Percentiles rank a stretch among this genome's conserved stretches.
These are phyloP conservation scores for Paracamarosporium sp. DNA, from an alignment of 2,329 filamentous ascomycete species.

Conservation along the genomic window DNA sequence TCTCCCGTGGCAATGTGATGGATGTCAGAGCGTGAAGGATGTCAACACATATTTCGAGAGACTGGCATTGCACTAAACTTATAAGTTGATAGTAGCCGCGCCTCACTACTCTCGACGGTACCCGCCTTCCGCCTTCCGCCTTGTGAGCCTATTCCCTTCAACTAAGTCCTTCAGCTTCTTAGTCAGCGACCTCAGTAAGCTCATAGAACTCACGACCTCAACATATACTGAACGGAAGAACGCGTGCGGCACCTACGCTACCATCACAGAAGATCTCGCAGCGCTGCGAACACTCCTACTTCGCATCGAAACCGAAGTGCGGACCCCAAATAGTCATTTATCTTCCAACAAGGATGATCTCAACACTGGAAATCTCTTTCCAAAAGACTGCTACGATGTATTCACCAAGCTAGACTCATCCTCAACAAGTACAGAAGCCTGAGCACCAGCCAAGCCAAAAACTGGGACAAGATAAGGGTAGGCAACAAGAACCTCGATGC, in stretches of 20 bases:
- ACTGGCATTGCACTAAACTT: too few species aligned
- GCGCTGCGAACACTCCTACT: not conserved
- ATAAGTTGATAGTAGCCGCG: too few species aligned
- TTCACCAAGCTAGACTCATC: not conserved
- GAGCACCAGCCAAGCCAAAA: not conserved
- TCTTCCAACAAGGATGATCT: not conserved
- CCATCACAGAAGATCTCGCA: not conserved
- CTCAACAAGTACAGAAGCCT: conserved; percentile 7
- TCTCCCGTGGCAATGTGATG: too few species aligned
- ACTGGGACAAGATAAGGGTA: conserved; percentile 8
- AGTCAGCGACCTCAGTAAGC: not conserved
- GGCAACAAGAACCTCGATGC: conserved; percentile 1
- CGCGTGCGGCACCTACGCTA: conserved; percentile 5
- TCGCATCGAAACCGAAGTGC: conserved; percentile 2
- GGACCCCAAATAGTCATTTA: conserved; percentile 2
- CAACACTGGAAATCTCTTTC: not conserved
- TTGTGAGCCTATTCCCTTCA: too few species aligned
- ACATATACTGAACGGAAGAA: conserved; percentile 7
- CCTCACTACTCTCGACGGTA: too few species aligned
- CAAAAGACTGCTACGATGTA: not conserved
- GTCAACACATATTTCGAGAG: too few species aligned
- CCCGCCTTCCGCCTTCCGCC: too few species aligned
- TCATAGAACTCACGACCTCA: not conserved
- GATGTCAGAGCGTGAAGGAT: too few species aligned
- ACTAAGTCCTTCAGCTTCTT: not conserved